These are phyloP conservation scores for Populus hybrid DNA, from an alignment of 441 rosid species.

Conservation along the genomic window DNA sequence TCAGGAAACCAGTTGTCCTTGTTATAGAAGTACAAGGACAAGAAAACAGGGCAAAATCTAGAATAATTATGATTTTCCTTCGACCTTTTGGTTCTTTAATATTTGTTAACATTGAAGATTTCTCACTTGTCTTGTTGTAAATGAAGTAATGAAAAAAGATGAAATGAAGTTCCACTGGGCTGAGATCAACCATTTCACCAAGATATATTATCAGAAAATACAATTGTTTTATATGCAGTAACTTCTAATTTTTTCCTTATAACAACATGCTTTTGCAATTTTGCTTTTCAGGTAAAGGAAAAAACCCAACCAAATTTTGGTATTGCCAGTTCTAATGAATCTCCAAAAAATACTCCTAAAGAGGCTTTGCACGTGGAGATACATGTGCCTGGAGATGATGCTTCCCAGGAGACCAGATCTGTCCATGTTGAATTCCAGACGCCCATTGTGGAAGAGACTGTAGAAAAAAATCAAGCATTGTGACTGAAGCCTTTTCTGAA, in stretches of 20 bases:
- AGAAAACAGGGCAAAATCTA: no score
- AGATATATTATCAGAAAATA: slow-evolving; percentile 1
- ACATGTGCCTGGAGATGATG: slow-evolving; percentile 11
- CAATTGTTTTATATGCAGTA: background rate
- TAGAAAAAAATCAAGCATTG: slow-evolving; percentile 29
- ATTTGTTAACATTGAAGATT: background rate
- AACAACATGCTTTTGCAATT: background rate
- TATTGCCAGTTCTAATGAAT: slow-evolving; percentile 38
- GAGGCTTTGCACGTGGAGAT: slow-evolving; percentile 63
- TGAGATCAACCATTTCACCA: background rate
- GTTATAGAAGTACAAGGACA: no score
- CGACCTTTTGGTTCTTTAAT: no score
- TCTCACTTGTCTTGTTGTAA: background rate
- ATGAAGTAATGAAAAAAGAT: background rate
- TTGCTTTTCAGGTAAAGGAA: slow-evolving; percentile 30
- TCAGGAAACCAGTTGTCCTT: no score
- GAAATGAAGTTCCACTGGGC: background rate
- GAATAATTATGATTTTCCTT: no score
- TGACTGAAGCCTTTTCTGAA: slow-evolving; percentile 39
- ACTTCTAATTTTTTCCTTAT: background rate
- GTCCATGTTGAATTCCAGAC: slow-evolving; percentile 24
- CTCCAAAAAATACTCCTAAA: slow-evolving; percentile 41
- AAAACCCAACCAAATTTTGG: slow-evolving; percentile 47
- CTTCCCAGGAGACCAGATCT: slow-evolving; percentile 24
- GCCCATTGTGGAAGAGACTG: slow-evolving; percentile 33